Evolutionary conservation across 768 basidiomycete genomes (phyloP), one percentile per base, ranked within the genome.

Genomic region (Leucosporidium yakuticum): DNA sequence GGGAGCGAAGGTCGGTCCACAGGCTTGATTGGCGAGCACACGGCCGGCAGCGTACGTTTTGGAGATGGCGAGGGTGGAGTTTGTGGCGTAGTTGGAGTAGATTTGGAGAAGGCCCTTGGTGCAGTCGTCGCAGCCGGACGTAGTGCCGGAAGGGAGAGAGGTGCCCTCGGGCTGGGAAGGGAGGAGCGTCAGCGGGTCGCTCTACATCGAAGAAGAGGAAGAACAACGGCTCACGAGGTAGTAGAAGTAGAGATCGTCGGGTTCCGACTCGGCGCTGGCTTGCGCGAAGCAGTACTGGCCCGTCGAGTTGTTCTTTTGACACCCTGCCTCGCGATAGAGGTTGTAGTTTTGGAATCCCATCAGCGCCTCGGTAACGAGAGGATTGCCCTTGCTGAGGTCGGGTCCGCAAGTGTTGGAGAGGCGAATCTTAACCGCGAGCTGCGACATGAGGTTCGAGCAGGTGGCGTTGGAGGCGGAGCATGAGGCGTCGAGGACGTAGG

Each of bases 401-500:
- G 77, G 69, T 31, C 79, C 78, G 74, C 90, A 92, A 1, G 81
- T 78, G 2, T 76, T 74, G 70, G 82, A 77, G 21, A 90, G 77
- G 23, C 63, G 60, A 49, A 76, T 73, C 39, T 78, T 71, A 0
- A 78, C 75, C 2, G 84, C 83, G 76, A 87, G 88, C 82, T 83
- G 84, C 9, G 74, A 81, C 86, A 93, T 89, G 70, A 87, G 88
- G 34, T 79, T 70, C n/a, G 78, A 72, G 73, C 90, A 93, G 20
- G 79, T 76, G 4, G 77, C 74, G 1, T 78, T 74, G 21, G 76
- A 78, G 9, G 88, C 88, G 73, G 90, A 87, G 77, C 91, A 93
- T 0, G 87, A 89, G 4, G 88, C 88, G 86, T 88, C 89, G 11
- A 91, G 75, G 60, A 90, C 80, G 14, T 80, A 77, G 74, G 91